Base-by-base conservation (phyloP, 139 green algal genomes). In the Chlamydomonas asymmetrica region DNA sequence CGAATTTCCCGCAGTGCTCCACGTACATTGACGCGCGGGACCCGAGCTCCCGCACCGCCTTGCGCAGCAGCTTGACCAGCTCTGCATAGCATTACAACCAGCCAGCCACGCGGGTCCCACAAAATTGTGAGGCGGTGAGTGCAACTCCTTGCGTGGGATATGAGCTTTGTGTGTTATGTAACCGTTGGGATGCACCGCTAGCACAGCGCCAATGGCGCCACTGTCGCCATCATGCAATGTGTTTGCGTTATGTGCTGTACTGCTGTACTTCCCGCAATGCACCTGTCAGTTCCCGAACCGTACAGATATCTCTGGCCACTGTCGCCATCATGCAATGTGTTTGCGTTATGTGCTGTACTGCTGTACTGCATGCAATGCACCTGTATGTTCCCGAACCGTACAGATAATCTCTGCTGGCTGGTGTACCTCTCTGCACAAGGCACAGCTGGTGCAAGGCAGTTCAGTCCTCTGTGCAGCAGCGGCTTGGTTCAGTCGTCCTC, bases 31-130 rank as follows among this genome's bases (percentile, higher is more conserved):
- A 79, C 4, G 82, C 63, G 1, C 85, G 79, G 9, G 45, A 49
- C 34, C 84, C 85, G 60, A 91, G 73, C 76, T 94, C 86, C 23
- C 85, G 85, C 62, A 94, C 60, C 50, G 80, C 87, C 7, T 86
- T 80, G 39, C 92, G 75, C 74, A 95, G 69, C 45, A 91, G 77
- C 87, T 95, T 94, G 5, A 96, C 91, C 10, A 96, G 80, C 0
- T 73, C 89, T 93, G 79, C 48, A 85, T 6, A 16, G 22, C 13
- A 10, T 20, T 39, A 16, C 25, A 10, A 25, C 23, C 39, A 78
- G 20, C 22, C 32, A 62, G 18, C 25, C n/a, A 18, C 18, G 20
- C 38, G 64, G 38, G 62, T 69, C 45, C 16, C 6, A 16, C 20
- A 39, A 7, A 64, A 39, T 23, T 39, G 29, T 25, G 45, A 54